These are phyloP conservation scores for Ulvella scutata DNA, from an alignment of 139 green algal genomes.

Conservation along the genomic window DNA sequence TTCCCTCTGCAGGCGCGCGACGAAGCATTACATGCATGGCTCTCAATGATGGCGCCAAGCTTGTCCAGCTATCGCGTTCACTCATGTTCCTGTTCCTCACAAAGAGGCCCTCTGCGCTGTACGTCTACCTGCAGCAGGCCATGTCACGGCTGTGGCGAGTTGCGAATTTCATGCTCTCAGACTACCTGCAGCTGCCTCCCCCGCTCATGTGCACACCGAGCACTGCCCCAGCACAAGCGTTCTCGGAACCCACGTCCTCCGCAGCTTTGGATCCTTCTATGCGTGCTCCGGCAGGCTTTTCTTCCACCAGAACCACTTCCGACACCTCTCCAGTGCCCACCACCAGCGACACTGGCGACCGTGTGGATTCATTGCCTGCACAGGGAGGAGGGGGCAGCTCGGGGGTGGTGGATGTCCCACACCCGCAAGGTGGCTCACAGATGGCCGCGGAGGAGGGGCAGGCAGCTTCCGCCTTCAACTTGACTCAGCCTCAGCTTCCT, in stretches of 20 bases:
- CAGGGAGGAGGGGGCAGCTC: too few species aligned
- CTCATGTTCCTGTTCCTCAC: constrained; percentile 51
- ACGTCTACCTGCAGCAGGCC: constrained; percentile 58
- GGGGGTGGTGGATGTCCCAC: too few species aligned
- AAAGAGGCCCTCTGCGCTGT: constrained; percentile 36
- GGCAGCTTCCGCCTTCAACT: background rate
- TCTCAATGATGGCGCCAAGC: constrained; percentile 35
- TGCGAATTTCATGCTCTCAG: constrained; percentile 48
- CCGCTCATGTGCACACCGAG: background rate
- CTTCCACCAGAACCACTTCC: too few species aligned
- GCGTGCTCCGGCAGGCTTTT: too few species aligned
- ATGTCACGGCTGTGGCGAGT: constrained; percentile 64
- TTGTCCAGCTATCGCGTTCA: constrained; percentile 35
- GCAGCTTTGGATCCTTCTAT: too few species aligned
- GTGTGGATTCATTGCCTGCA: too few species aligned
- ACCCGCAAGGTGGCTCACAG: too few species aligned
- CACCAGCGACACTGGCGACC: background rate
- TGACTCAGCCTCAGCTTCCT: too few species aligned
- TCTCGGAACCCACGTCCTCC: too few species aligned
- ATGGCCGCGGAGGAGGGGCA: background rate
- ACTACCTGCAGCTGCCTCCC: constrained; percentile 42
- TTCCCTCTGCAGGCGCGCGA: constrained; percentile 15
- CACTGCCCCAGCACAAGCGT: background rate
- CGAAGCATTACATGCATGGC: constrained; percentile 46
- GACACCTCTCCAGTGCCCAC: background rate